Base-by-base conservation (phyloP, 2,329 filamentous ascomycete genomes). In the Bipolaris gigantea region DNA sequence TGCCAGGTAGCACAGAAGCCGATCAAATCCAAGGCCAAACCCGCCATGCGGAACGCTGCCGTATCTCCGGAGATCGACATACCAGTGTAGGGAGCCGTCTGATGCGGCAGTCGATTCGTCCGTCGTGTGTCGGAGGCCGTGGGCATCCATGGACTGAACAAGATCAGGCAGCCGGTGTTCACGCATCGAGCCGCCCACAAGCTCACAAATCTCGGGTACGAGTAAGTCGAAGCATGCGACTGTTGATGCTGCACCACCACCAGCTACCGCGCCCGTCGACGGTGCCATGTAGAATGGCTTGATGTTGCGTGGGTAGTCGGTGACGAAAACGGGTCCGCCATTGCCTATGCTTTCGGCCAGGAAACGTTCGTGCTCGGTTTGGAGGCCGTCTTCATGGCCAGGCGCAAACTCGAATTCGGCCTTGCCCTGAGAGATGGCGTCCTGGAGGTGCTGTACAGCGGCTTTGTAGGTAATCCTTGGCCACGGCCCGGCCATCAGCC, bases 251-350 rank as follows among this genome's bases (percentile, higher is more conserved):
- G 50, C 50, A 27, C 62, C 56, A 42, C 55, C 49, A 27, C 50
- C 60, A 21, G 54, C 47, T 30, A 43, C 23, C 15, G 50, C 40
- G 27, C 61, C 55, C 48, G 46, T 57, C 30, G 71, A 73, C 15
- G 85, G 84, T 2, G 84, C 75, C 89, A 92, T 92, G 75, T 92
- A 99, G 76, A 97, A 99, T 10, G 93, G 90, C 76, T 99, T 99
- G 72, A 94, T 86, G 43, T 81, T 79, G 61, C 85, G 85, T n/a
- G 94, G 94, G 71, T 97, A 99, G 73, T 97, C 83, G 13, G 92
- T 97, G 60, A 99, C 86, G 71, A 97, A 97, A 40, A 97, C 81
- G 7, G 94, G 94, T 1, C 77, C 76, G 16, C 81, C 81, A 43
- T 83, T 77, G 61, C 86, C 86, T 40, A 93, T 69, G 23, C 78